Evolutionary conservation across 2,329 filamentous ascomycete species (phyloP).

Genomic region (Clarireedia hainanense): DNA sequence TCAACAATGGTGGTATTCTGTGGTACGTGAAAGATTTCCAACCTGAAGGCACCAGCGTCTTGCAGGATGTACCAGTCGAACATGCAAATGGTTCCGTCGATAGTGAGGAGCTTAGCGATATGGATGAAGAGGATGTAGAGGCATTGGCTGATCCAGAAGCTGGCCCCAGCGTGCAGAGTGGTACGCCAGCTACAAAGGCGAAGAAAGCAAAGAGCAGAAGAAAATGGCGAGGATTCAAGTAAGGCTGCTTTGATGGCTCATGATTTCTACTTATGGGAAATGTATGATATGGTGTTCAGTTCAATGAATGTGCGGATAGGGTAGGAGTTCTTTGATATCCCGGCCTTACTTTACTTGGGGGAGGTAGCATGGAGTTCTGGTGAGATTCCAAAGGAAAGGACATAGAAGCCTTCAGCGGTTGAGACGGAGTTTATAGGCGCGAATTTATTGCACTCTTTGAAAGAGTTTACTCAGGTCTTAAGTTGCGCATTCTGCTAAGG

Average conservation of each 20-base stretch:
- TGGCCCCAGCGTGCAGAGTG: conserved; percentile 10
- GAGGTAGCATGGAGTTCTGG: conserved; percentile 1
- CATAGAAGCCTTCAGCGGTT: background rate
- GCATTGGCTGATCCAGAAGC: conserved; percentile 42
- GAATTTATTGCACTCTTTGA: background rate
- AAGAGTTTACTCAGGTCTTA: background rate
- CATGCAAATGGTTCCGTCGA: conserved; percentile 62
- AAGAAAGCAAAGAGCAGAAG: conserved; percentile 24
- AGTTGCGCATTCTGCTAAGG: background rate
- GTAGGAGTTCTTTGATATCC: conserved; percentile 5
- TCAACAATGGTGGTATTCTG: conserved; percentile 69
- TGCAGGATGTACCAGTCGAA: conserved; percentile 43
- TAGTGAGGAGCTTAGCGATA: conserved; percentile 83
- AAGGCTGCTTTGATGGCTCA: background rate
- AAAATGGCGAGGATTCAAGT: conserved; percentile 16
- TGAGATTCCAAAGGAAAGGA: background rate
- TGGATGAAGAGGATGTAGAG: conserved; percentile 84
- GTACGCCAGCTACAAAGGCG: conserved; percentile 13
- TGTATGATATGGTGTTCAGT: conserved; percentile 7
- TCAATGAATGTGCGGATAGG: conserved; percentile 4
- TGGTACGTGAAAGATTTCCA: conserved; percentile 85
- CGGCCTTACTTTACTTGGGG: background rate
- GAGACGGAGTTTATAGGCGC: conserved; percentile 2
- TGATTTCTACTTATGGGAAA: background rate
- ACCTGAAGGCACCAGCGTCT: conserved; percentile 69